A percentile compares a stretch with the other conserved stretches of the same genome.
These are phyloP conservation scores for Malassezia japonica DNA, from an alignment of 1,284 basidiomycete genomes.

Conservation along the genomic window DNA sequence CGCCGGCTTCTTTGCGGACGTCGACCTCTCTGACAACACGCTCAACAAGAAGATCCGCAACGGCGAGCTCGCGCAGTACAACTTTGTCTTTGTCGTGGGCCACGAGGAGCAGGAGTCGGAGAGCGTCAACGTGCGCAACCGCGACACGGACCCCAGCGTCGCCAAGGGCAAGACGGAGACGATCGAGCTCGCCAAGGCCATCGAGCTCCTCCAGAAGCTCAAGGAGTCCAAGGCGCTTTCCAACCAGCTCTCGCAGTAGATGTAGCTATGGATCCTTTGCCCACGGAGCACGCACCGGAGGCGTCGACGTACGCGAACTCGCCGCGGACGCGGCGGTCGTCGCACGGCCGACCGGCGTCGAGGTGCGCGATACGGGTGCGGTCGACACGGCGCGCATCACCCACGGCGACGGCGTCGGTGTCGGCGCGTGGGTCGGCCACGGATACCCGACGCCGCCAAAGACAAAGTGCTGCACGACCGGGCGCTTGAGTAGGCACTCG, in stretches of 20 bases:
- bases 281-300: no score
- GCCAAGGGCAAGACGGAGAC: slow-evolving; percentile 44
- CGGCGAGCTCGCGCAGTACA: slow-evolving; percentile 56
- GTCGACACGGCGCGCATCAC: no score
- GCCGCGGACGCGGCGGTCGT: no score
- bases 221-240: slow-evolving; percentile 30
- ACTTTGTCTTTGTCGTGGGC: slow-evolving; percentile 94
- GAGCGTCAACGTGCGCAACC: slow-evolving; percentile 85
- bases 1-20: slow-evolving; percentile 75
- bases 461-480: slow-evolving; percentile 88
- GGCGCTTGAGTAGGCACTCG: slow-evolving; percentile 88
- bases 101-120: slow-evolving; percentile 74
- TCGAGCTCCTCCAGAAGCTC: slow-evolving; percentile 23
- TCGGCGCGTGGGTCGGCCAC: slow-evolving; percentile 10
- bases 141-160: slow-evolving; percentile 30
- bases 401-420: no score
- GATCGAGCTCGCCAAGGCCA: slow-evolving; percentile 30
- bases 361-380: no score
- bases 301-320: no score
- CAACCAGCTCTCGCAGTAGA: slow-evolving; percentile 23
- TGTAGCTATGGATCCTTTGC: background rate
- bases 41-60: slow-evolving; percentile 79
- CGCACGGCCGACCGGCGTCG: no score
- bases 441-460: slow-evolving; percentile 55
- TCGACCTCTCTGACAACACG: slow-evolving; percentile 83